Evolutionary conservation across 202 grass and related monocot genomes (phyloP), one percentile per base, ranked within the genome.

Genomic region (Setaria italica): DNA sequence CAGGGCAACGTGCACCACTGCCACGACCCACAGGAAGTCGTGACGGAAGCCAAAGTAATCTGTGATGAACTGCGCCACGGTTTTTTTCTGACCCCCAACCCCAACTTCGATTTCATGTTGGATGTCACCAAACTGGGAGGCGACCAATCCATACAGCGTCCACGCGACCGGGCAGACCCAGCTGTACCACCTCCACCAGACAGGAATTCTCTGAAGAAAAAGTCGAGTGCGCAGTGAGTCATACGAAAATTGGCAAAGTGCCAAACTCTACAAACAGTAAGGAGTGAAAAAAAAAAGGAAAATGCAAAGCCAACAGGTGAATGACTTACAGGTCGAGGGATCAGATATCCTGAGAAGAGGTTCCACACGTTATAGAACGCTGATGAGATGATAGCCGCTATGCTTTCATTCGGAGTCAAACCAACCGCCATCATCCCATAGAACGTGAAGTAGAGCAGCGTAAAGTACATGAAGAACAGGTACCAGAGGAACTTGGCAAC

Each of bases 401-500:
- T 82, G 68, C 92, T 87, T 51, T 92, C 86, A 37, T 97, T 97
- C n/a, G 94, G 92, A 5, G 92, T 97, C 83, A 97, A 83, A 51
- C 89, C 92, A 6, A 97, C 94, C 0, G 90, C 87, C 94, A 92
- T 97, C 94, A 97, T 97, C 6, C 94, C 94, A 4, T 97, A 97
- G 80, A 90, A 92, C 41, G 92, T 97, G 88, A 94, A 97, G 78
- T 97, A 97, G 6, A 92, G 77, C 51, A 97, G 72, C 9, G 92
- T 90, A 88, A 94, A 92, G 92, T 94, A 97, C 92, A 94, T 97
- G 88, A 97, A 97, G 90, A 94, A 97, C 9, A 97, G 3, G 68
- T 94, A 94, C 92, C 92, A 97, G 49, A 97, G 85, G 88, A 97
- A 97, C 90, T 97, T 97, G 55, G 80, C 83, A 43, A 63, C 92